Evolutionary conservation across 805 yeast species (phyloP), one percentile per base, ranked within the genome.

Genomic region (Candida tammaniensis): DNA sequence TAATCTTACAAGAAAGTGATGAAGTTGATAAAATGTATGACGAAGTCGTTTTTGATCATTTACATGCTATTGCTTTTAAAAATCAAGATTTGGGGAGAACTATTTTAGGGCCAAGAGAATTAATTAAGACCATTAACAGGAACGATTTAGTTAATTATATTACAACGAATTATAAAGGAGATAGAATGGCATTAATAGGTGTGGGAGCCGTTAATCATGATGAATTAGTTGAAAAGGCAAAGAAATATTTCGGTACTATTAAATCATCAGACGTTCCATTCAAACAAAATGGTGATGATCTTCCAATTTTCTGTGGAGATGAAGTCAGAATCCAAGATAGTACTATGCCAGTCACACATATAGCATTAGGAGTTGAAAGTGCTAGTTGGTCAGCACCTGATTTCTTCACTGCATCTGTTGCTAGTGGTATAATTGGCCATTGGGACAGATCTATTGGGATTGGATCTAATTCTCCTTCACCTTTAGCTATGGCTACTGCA

Each of bases 11-110:
- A 59, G 99, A 93, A 65, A 78, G 93, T 48, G 98, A 93, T 62
- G 98, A 93, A 63, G 97, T 93, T 39, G 98, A 91, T 61, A 91
- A 89, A 67, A 88, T 87, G 95, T 86, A 87, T 57, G 98, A 93
- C 59, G 99, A 93, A 61, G 98, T 93, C 23, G 94, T 93, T 7
- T 93, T 93, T 59, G 99, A 93, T 62, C 95, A 94, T 60, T 67
- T 93, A 35, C 99, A 93, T 64, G 88, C 94, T 30, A 86, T 88
- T 21, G 88, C 95, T 7, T 93, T 78, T 68, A 85, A 78, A 58
- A 81, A 77, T 48, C 98, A 94, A 61, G 94, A 96, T 30, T 71
- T 93, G 42, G 99, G 99, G 17, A 81, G 97, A 64, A 94, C 98
- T 7, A 93, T 93, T 39, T 68, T 93, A 40, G 99, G 99, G 0